Conservation (phyloP, 257 asterid species). For the Osmanthus fragrans region DNA sequence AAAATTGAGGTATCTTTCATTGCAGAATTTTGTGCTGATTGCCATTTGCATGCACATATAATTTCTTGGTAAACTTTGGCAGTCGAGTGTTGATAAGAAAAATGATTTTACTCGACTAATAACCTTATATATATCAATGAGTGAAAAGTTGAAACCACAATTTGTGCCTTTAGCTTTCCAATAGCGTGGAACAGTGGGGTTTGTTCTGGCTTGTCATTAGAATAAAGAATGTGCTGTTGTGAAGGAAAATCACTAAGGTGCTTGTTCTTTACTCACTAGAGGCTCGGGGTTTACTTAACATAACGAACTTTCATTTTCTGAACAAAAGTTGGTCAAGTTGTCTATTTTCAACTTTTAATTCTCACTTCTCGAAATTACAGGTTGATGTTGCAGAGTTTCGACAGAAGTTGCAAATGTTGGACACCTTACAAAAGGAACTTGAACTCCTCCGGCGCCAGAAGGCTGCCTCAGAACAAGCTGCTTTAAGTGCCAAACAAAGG, state of each 20-base stretch:
- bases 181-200: background rate
- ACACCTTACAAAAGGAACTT: slow-evolving; percentile 78
- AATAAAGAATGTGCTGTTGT: background rate
- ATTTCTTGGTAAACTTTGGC: background rate
- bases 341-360: slow-evolving; percentile 13
- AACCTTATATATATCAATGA: background rate
- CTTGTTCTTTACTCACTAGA: background rate
- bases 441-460: slow-evolving; percentile 93
- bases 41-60: background rate
- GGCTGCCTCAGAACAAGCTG: slow-evolving; percentile 96
- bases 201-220: background rate
- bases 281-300: too few species aligned
- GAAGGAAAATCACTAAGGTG: background rate
- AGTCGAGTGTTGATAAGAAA: background rate
- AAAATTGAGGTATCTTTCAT: slow-evolving; percentile 80
- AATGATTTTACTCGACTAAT: too few species aligned
- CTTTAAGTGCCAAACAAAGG: slow-evolving; percentile 58
- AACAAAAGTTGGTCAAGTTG: background rate
- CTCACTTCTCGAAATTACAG: slow-evolving; percentile 41
- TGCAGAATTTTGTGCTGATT: slow-evolving; percentile 15
- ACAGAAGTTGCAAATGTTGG: slow-evolving; percentile 89
- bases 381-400: slow-evolving; percentile 94
- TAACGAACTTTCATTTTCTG: background rate
- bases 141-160: background rate
- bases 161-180: background rate